Evolutionary conservation across 2,329 filamentous ascomycete species (phyloP).

Genomic region (Sclerotiophoma versabilis): DNA sequence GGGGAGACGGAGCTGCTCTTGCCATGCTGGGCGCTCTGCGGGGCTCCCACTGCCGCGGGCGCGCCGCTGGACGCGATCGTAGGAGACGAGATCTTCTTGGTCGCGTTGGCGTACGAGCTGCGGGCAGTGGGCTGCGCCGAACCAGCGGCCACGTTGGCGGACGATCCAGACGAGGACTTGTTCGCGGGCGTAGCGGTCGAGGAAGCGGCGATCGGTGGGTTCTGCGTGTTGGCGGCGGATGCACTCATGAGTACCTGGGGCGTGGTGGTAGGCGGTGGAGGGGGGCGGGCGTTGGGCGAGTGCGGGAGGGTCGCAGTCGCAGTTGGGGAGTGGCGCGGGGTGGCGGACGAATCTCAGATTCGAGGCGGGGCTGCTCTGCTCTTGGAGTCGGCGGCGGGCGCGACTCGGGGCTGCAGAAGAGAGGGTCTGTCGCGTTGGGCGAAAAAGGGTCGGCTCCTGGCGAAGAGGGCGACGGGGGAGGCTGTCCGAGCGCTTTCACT

Average conservation of each 20-base stretch:
- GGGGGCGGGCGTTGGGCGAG: constrained; percentile 17
- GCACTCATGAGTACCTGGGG: constrained; percentile 65
- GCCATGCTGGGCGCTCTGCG: constrained; percentile 59
- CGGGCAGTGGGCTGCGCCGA: constrained; percentile 63
- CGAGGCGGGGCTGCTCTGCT: constrained; percentile 27
- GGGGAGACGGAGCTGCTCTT: constrained; percentile 65
- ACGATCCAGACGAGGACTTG: constrained; percentile 58
- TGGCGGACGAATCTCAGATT: constrained; percentile 42
- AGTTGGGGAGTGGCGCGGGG: constrained; percentile 22
- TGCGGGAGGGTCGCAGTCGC: constrained; percentile 12
- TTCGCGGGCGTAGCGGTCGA: constrained; percentile 56
- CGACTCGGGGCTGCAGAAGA: constrained; percentile 40
- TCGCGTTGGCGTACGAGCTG: constrained; percentile 67
- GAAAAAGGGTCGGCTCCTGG: constrained; percentile 36
- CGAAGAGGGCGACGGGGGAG: constrained; percentile 39
- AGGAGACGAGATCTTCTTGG: constrained; percentile 61
- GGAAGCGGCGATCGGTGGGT: constrained; percentile 58
- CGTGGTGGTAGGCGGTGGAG: constrained; percentile 21
- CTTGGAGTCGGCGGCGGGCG: constrained; percentile 35
- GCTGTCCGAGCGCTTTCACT: constrained; percentile 47
- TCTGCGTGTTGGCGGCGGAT: constrained; percentile 61
- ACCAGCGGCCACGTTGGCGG: constrained; percentile 59
- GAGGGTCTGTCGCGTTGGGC: constrained; percentile 27
- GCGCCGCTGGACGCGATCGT: constrained; percentile 59
- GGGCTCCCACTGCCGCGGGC: constrained; percentile 62